These are phyloP conservation scores for Cinnamomum micranthum DNA, from an alignment of 164 flowering plant species.

Conservation along the genomic window DNA sequence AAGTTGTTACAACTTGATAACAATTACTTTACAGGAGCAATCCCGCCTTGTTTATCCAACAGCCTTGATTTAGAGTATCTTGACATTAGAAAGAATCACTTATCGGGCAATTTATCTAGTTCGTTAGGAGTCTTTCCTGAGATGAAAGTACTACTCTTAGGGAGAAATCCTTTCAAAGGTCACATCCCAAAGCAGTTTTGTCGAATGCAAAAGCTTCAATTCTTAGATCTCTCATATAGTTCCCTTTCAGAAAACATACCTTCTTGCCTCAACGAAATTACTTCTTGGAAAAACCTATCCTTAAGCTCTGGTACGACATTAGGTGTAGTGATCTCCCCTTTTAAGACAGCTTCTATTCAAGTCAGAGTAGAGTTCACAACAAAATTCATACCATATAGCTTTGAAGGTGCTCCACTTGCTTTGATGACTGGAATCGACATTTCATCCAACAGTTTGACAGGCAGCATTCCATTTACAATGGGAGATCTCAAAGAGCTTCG, in stretches of 20 bases:
- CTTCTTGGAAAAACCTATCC: not conserved
- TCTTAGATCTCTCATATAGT: constrained; percentile 10
- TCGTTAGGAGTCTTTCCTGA: not conserved
- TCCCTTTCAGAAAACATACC: constrained; percentile 3
- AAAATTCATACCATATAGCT: not conserved
- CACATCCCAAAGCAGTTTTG: constrained; percentile 3
- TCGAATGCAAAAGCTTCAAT: constrained; percentile 2
- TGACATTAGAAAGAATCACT: constrained; percentile 1
- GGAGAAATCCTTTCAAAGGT: constrained; percentile 7
- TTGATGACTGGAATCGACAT: constrained; percentile 9
- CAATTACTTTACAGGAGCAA: not conserved
- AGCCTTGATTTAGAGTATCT: not conserved
- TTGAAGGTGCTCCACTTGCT: not conserved
- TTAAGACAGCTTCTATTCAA: not conserved
- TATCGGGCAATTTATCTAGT: not conserved
- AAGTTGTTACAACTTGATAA: constrained; percentile 4
- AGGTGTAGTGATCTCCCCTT: not conserved
- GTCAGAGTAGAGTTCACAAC: not conserved
- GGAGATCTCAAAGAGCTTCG: not conserved
- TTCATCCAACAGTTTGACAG: constrained; percentile 4
- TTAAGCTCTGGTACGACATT: not conserved
- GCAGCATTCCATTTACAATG: constrained; percentile 3
- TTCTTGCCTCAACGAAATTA: constrained; percentile 4
- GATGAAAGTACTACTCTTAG: not conserved
- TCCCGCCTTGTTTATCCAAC: not conserved